Evolutionary conservation across 305 asterid species (phyloP).

Genomic region (Solanum hybrid): DNA sequence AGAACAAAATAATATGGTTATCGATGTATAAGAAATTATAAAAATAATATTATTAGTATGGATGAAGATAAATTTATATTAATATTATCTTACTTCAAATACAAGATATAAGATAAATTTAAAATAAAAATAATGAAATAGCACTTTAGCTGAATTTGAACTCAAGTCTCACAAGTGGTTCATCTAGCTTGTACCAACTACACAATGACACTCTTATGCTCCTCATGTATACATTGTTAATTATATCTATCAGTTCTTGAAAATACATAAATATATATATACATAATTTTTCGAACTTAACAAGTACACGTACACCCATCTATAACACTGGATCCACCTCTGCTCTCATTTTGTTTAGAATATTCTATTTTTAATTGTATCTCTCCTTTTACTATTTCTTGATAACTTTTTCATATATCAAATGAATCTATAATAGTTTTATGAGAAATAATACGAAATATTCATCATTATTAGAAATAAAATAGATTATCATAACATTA

Average conservation of each 20-base stretch:
- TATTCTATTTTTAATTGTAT: background rate
- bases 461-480: background rate
- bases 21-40: background rate
- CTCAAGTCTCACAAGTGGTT: too few species aligned
- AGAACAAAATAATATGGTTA: too few species aligned
- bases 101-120: too few species aligned
- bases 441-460: background rate
- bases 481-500: background rate
- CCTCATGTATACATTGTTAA: too few species aligned
- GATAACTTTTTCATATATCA: background rate
- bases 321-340: rapidly evolving
- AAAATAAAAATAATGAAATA: too few species aligned
- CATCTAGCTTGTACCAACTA: too few species aligned
- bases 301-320: rapidly evolving
- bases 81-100: rapidly evolving
- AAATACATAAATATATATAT: too few species aligned
- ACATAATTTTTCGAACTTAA: too few species aligned
- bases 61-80: too few species aligned
- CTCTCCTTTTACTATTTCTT: background rate
- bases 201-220: too few species aligned
- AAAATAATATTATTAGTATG: too few species aligned
- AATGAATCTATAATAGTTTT: background rate
- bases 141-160: background rate
- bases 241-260: background rate
- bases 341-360: background rate